These are phyloP conservation scores for Clitopilus passeckerianus DNA, from an alignment of 768 basidiomycete genomes.

Conservation along the genomic window DNA sequence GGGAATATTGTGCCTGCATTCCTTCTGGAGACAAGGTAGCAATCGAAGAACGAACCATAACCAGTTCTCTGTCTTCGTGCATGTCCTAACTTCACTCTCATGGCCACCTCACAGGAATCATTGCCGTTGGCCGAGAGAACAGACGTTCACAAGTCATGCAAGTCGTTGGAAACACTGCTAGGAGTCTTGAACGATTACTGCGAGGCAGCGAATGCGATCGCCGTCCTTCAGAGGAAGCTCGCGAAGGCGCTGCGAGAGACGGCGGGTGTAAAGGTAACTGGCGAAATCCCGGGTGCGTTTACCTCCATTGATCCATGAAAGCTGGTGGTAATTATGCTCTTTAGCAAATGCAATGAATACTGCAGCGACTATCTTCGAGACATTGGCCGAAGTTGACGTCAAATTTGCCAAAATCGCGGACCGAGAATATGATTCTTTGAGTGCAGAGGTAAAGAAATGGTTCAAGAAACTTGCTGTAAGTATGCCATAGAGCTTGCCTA, in stretches of 20 bases:
- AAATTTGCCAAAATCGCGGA: slow-evolving; percentile 75
- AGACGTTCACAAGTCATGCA: slow-evolving; percentile 81
- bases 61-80: not conserved
- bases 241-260: slow-evolving; percentile 66
- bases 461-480: slow-evolving; percentile 78
- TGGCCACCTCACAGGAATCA: not conserved
- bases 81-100: not conserved
- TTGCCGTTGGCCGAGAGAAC: slow-evolving; percentile 47
- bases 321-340: slow-evolving; percentile 7
- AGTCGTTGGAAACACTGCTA: slow-evolving; percentile 64
- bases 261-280: slow-evolving; percentile 53
- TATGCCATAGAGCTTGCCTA: slow-evolving; percentile 3
- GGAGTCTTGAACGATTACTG: slow-evolving; percentile 69
- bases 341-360: slow-evolving; percentile 65
- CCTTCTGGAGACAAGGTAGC: not conserved
- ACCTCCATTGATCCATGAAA: not conserved
- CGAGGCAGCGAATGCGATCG: slow-evolving; percentile 60
- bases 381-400: slow-evolving; percentile 61
- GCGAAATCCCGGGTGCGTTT: slow-evolving; percentile 56
- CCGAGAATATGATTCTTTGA: slow-evolving; percentile 64
- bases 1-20: not conserved
- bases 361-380: slow-evolving; percentile 64
- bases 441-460: slow-evolving; percentile 76
- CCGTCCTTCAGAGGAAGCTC: slow-evolving; percentile 68
- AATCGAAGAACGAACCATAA: not conserved